Percentiles rank a stretch among this genome's conserved stretches.
These are phyloP conservation scores for Saprolegnia diclina DNA, from an alignment of 352 stramenopile genomes.

Conservation along the genomic window DNA sequence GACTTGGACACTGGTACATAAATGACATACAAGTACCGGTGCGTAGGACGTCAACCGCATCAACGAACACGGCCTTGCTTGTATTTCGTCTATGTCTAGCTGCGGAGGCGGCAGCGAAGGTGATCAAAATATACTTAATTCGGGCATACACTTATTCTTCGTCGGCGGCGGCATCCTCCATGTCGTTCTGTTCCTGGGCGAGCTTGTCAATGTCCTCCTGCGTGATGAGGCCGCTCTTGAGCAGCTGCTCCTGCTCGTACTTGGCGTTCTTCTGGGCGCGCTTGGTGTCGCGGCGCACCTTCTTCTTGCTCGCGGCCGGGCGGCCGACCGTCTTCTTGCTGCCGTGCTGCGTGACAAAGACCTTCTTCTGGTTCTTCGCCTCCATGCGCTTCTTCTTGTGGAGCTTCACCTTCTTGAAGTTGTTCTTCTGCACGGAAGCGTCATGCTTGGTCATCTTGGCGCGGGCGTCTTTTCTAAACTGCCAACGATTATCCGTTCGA, in stretches of 20 bases:
- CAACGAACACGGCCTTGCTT: too few species aligned
- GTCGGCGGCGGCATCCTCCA: constrained; percentile 41
- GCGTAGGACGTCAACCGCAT: too few species aligned
- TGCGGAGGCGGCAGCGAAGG: too few species aligned
- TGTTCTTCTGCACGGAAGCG: constrained; percentile 56
- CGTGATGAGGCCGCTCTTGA: constrained; percentile 72
- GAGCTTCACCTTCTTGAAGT: constrained; percentile 86
- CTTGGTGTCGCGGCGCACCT: constrained; percentile 78
- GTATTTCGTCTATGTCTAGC: too few species aligned
- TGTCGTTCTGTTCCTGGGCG: constrained; percentile 41
- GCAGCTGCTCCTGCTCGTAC: constrained; percentile 64
- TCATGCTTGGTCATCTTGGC: constrained; percentile 27
- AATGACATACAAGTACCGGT: too few species aligned
- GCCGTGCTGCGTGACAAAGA: constrained; percentile 52
- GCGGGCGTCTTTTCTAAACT: neutral
- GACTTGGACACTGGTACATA: too few species aligned
- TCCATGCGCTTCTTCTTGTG: constrained; percentile 77
- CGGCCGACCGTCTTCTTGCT: constrained; percentile 54
- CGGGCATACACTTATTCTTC: constrained; percentile 10
- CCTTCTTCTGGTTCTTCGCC: constrained; percentile 77
- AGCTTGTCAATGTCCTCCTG: constrained; percentile 81
- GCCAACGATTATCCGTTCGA: neutral
- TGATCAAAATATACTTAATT: constrained; percentile 10
- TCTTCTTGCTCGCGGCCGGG: constrained; percentile 75
- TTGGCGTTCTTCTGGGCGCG: constrained; percentile 64